Percentiles rank a stretch among this genome's conserved stretches.
Conservation (phyloP, 768 basidiomycete species). For the Kwoniella sp. region DNA sequence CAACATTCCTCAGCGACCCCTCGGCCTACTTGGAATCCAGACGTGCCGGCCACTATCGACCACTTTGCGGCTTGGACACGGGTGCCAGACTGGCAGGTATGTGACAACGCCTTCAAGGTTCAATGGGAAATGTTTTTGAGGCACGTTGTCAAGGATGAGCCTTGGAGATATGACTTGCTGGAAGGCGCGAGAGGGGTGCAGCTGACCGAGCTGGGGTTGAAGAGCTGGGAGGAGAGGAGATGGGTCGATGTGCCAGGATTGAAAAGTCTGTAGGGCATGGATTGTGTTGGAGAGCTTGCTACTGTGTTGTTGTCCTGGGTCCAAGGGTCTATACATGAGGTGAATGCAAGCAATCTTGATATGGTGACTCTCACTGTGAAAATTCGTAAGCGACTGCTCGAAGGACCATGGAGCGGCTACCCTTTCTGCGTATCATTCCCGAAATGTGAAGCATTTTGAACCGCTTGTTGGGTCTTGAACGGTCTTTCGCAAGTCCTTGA, state of each 20-base stretch:
- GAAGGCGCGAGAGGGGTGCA: slow-evolving; percentile 33
- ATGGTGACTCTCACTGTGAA: too few relatives aligned
- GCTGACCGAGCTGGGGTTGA: slow-evolving; percentile 23
- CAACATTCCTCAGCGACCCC: slow-evolving; percentile 31
- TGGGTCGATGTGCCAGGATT: slow-evolving; percentile 29
- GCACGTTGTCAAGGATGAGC: slow-evolving; percentile 34
- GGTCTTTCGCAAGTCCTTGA: too few relatives aligned
- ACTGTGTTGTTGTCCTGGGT: too few relatives aligned
- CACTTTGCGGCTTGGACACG: slow-evolving; percentile 27
- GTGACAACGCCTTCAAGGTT: slow-evolving; percentile 36
- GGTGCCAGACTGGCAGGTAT: slow-evolving; percentile 25
- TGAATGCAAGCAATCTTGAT: too few relatives aligned
- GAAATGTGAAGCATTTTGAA: too few relatives aligned
- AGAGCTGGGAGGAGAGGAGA: slow-evolving; percentile 28
- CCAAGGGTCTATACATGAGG: too few relatives aligned
- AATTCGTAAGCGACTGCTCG: too few relatives aligned
- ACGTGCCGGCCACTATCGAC: slow-evolving; percentile 29
- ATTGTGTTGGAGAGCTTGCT: not conserved
- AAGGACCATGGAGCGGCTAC: too few relatives aligned
- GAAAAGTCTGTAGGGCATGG: slow-evolving; percentile 2
- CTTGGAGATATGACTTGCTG: slow-evolving; percentile 29
- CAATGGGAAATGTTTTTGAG: slow-evolving; percentile 37
- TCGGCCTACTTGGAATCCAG: slow-evolving; percentile 34
- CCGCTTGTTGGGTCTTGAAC: too few relatives aligned
- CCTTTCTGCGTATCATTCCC: too few relatives aligned